Percentiles rank a stretch among this genome's conserved stretches.
Conservation (phyloP, 768 basidiomycete species). For the Termitomyces sp. region DNA sequence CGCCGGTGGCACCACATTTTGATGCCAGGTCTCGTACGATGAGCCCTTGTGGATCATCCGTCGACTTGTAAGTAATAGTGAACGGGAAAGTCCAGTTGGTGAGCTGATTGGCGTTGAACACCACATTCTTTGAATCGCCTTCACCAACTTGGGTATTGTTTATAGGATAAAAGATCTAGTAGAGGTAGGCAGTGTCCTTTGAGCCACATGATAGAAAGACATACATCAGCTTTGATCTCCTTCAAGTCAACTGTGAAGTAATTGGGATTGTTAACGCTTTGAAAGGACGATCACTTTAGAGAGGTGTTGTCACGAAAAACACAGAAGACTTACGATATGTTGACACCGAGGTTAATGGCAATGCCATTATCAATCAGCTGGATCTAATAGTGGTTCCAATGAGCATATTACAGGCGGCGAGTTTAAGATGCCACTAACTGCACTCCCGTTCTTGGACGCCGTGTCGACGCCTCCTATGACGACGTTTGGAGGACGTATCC, state of each 20-base stretch:
- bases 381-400: constrained; percentile 15
- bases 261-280: constrained; percentile 78
- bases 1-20: constrained; percentile 55
- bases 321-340: constrained; percentile 51
- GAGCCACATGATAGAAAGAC: constrained; percentile 1
- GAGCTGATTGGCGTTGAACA: constrained; percentile 46
- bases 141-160: constrained; percentile 65
- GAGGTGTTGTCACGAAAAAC: background rate
- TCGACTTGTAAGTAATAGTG: constrained; percentile 53
- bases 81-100: constrained; percentile 80
- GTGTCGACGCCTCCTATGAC: constrained; percentile 47
- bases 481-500: constrained; percentile 73
- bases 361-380: constrained; percentile 44
- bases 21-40: constrained; percentile 60
- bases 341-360: constrained; percentile 56
- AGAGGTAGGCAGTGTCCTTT: background rate
- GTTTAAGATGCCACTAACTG: constrained; percentile 31
- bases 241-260: constrained; percentile 69
- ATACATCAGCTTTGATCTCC: constrained; percentile 59
- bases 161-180: constrained; percentile 72
- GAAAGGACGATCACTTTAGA: constrained; percentile 1
- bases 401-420: background rate
- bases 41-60: constrained; percentile 43
- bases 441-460: constrained; percentile 33
- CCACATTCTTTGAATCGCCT: constrained; percentile 45